Evolutionary conservation across 208 protist species (phyloP), one percentile per base, ranked within the genome.

Genomic region (Wallacemonas sp.): DNA sequence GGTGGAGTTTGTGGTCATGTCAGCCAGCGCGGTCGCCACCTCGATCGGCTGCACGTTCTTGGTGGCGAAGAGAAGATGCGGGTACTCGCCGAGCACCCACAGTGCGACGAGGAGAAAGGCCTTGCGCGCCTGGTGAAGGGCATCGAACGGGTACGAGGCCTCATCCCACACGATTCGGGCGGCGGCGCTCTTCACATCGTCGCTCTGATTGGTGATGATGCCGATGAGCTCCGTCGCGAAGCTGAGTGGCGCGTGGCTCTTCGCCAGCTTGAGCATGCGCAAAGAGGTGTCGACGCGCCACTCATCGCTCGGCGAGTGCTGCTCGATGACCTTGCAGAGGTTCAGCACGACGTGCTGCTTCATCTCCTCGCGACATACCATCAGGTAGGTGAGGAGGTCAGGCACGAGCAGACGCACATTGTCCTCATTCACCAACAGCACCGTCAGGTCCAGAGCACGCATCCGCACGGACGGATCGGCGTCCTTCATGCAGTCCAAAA

Each of bases 251-350:
- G 80, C 88, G 62, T 85, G 74, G 67, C 93, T 74, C 27, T 76
- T 74, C 26, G 87, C 90, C 26, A 96, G 72, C 33, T 80, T 88
- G 30, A 99, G 78, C 11, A 99, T 78, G 24, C 93, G 74, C 24
- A 99, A 75, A 0, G 98, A 94, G 11, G 97, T 96, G 67, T 99
- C 98, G 4, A 99, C 80, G 60, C 97, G 97, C 98, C 98, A 99
- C 55, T 97, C 92, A 24, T 96, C 89, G 43, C 62, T 97, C 8
- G 98, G 98, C 23, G 96, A 90, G 66, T 97, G 94, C 11, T 74
- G 79, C 72, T 99, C 97, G 17, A 96, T 84, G 26, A 97, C 84
- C 17, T 72, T 81, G 72, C 92, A 98, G 16, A 99, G 72, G 71
- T 98, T 94, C 12, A 76, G 72, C 6, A 90, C 92, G 3, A 99